phyloP scores from a whole-genome alignment of 2,329 filamentous ascomycete species.

The Lojkania enalia region DNA sequence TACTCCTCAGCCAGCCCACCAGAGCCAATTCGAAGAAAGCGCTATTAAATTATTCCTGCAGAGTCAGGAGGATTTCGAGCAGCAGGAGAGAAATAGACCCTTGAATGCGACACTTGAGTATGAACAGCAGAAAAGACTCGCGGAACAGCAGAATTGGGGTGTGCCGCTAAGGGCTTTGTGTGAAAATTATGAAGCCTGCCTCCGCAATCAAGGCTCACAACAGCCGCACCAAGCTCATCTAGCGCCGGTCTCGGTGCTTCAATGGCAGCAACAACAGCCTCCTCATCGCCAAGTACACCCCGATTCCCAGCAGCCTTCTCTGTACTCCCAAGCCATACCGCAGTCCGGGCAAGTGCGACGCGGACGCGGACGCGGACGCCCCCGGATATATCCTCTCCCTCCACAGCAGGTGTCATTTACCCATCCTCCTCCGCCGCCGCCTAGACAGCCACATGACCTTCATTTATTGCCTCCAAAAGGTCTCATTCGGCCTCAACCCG shows the following conservation, averaged over 20 bases:
- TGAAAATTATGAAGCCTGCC: no score
- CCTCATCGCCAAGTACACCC: not conserved
- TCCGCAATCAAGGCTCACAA: no score
- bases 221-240: not conserved
- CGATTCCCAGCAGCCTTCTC: not conserved
- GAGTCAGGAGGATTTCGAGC: constrained; percentile 13
- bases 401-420: not conserved
- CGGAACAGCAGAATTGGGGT: constrained; percentile 1
- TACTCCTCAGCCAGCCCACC: not conserved
- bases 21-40: constrained; percentile 14
- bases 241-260: no score
- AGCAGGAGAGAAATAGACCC: not conserved
- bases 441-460: not conserved
- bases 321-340: not conserved
- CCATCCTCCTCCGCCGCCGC: no score
- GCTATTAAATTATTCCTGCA: constrained; percentile 2
- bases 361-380: constrained; percentile 3
- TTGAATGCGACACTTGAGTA: not conserved
- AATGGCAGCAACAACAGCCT: no score
- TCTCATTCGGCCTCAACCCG: constrained; percentile 40
- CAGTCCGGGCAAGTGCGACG: not conserved
- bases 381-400: constrained; percentile 1
- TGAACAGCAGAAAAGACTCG: not conserved
- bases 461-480: constrained; percentile 43
- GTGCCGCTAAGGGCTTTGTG: not conserved